Conservation (phyloP, 305 asterid species). For the Solanum chacoense region DNA sequence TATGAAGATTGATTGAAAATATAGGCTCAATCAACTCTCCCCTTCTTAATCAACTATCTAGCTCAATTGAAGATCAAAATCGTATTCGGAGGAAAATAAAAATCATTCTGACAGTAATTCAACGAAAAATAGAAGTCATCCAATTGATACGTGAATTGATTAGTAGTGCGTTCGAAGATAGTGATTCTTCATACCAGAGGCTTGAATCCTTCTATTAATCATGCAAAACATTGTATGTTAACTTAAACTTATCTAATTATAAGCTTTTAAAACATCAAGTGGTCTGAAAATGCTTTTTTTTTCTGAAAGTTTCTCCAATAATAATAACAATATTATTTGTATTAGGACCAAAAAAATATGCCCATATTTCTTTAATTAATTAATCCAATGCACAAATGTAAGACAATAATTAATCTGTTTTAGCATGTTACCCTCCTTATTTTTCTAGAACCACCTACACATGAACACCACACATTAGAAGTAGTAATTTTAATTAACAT, state of each 20-base stretch:
- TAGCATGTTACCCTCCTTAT: not conserved
- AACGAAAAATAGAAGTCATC: too few species aligned
- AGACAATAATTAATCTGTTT: not conserved
- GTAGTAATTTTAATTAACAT: not conserved
- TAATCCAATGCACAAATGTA: not conserved
- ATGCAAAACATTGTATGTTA: not conserved
- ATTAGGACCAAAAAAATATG: not conserved
- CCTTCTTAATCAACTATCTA: not conserved
- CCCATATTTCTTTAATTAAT: not conserved
- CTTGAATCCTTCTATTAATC: not conserved
- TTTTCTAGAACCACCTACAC: not conserved
- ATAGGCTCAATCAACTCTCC: rapidly evolving
- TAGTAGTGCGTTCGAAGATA: not conserved
- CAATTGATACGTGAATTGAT: not conserved
- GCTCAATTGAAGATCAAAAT: not conserved
- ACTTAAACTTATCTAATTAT: not conserved
- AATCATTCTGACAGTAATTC: not conserved
- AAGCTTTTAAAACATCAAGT: not conserved
- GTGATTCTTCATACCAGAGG: not conserved
- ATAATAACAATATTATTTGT: not conserved
- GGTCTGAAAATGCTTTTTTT: not conserved
- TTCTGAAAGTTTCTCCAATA: not conserved
- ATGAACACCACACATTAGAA: not conserved
- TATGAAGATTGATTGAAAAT: not conserved
- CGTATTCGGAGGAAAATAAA: not conserved